phyloP scores from a whole-genome alignment of 2,329 filamentous ascomycete species.

The Trichoderma koningiopsis region DNA sequence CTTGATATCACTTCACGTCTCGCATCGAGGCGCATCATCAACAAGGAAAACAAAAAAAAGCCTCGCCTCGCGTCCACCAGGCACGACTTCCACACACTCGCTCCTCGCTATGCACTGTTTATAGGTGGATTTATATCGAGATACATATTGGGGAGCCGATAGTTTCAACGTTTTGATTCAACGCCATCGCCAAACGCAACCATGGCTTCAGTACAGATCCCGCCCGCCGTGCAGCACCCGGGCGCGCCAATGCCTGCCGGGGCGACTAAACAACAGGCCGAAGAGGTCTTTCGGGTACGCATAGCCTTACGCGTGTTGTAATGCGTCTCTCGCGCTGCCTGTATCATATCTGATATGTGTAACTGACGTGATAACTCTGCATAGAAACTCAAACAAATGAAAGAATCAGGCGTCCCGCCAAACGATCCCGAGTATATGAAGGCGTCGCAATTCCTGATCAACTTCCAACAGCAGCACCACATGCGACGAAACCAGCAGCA shows the following conservation, averaged over 20 bases:
- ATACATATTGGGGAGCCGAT: slow-evolving; percentile 32
- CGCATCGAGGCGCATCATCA: slow-evolving; percentile 30
- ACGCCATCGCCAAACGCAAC: slow-evolving; percentile 38
- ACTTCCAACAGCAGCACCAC: slow-evolving; percentile 68
- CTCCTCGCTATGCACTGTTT: slow-evolving; percentile 45
- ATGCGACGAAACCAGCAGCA: slow-evolving; percentile 53
- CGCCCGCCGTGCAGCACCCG: slow-evolving; percentile 68
- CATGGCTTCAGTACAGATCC: slow-evolving; percentile 81
- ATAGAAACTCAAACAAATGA: slow-evolving; percentile 89
- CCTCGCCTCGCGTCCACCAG: slow-evolving; percentile 33
- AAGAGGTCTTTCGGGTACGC: slow-evolving; percentile 70
- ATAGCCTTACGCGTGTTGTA: slow-evolving; percentile 12
- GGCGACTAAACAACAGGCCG: slow-evolving; percentile 75
- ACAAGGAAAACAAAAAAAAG: slow-evolving; percentile 23
- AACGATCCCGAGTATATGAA: slow-evolving; percentile 88
- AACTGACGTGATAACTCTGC: background rate
- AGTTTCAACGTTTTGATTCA: slow-evolving; percentile 26
- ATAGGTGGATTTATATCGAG: slow-evolving; percentile 35
- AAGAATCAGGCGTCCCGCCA: slow-evolving; percentile 75
- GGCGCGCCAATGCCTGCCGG: slow-evolving; percentile 64
- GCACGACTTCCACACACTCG: slow-evolving; percentile 10
- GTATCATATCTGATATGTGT: background rate
- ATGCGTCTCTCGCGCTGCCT: slow-evolving; percentile 11
- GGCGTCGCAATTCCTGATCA: slow-evolving; percentile 71
- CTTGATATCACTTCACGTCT: background rate